These are phyloP conservation scores for Onygena corvina DNA, from an alignment of 2,329 filamentous ascomycete genomes.

Conservation along the genomic window DNA sequence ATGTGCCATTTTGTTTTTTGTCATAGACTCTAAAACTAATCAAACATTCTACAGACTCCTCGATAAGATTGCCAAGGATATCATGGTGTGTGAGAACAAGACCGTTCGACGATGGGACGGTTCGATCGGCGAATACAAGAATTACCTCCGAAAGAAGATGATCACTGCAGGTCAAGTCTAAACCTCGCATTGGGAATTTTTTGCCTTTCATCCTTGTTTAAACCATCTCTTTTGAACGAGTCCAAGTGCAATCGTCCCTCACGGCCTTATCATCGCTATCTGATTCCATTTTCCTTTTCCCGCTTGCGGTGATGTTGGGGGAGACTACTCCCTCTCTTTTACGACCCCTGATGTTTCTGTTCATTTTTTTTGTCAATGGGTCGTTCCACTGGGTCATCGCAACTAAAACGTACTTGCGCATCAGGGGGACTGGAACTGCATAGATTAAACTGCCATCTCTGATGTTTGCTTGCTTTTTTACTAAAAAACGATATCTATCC, in stretches of 20 bases:
- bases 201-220: conserved; percentile 6
- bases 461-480: conserved; percentile 4
- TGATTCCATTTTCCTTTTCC: not conserved
- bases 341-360: not conserved
- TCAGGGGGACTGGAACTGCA: not conserved
- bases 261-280: not conserved
- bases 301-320: not conserved
- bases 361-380: not conserved
- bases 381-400: not conserved
- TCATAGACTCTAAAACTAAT: conserved; percentile 10
- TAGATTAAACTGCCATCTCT: conserved; percentile 3
- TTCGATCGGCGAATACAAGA: conserved; percentile 89
- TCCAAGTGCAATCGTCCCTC: conserved; percentile 1
- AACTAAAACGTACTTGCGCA: not conserved
- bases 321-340: not conserved
- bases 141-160: conserved; percentile 99
- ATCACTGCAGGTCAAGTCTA: conserved; percentile 74
- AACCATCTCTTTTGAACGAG: conserved; percentile 7
- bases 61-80: conserved; percentile 99
- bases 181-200: conserved; percentile 11
- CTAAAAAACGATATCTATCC: conserved; percentile 5
- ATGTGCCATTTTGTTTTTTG: not conserved
- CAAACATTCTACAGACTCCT: conserved; percentile 55
- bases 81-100: conserved; percentile 98
- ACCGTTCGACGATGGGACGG: conserved; percentile 84